phyloP scores from a whole-genome alignment of 805 yeast genomes.

The Yamadazyma insecticola region DNA sequence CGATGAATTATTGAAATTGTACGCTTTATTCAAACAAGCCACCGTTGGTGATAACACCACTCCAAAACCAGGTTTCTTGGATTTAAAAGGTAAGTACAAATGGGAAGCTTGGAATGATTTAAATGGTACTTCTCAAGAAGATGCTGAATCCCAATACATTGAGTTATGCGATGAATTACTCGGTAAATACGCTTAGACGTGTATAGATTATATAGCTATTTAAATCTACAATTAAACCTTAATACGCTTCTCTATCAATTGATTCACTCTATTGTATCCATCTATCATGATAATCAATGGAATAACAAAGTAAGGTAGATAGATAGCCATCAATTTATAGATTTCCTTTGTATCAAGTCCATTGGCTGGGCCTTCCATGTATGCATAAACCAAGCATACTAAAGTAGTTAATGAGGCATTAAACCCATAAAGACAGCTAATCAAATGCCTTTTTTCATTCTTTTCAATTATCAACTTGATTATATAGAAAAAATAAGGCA shows the following conservation, averaged over 20 bases:
- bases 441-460: slow-evolving; percentile 4
- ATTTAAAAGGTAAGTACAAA: slow-evolving; percentile 92
- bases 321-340: slow-evolving; percentile 45
- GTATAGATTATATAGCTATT: background rate
- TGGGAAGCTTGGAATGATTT: slow-evolving; percentile 95
- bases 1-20: slow-evolving; percentile 81
- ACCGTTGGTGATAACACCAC: slow-evolving; percentile 92
- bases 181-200: slow-evolving; percentile 27
- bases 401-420: slow-evolving; percentile 80
- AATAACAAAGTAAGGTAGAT: slow-evolving; percentile 67
- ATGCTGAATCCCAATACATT: slow-evolving; percentile 82
- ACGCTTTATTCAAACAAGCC: slow-evolving; percentile 95
- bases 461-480: slow-evolving; percentile 7
- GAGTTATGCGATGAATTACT: slow-evolving; percentile 61
- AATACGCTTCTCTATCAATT: background rate
- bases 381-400: slow-evolving; percentile 59
- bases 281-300: slow-evolving; percentile 58
- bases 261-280: slow-evolving; percentile 3
- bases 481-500: slow-evolving; percentile 58
- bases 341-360: slow-evolving; percentile 37
- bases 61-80: slow-evolving; percentile 85
- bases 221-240: background rate
- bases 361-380: slow-evolving; percentile 24
- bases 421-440: slow-evolving; percentile 54
- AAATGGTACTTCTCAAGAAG: slow-evolving; percentile 83